These are phyloP conservation scores for Lathyrus aphaca DNA, from an alignment of 306 rosid species.

Conservation along the genomic window DNA sequence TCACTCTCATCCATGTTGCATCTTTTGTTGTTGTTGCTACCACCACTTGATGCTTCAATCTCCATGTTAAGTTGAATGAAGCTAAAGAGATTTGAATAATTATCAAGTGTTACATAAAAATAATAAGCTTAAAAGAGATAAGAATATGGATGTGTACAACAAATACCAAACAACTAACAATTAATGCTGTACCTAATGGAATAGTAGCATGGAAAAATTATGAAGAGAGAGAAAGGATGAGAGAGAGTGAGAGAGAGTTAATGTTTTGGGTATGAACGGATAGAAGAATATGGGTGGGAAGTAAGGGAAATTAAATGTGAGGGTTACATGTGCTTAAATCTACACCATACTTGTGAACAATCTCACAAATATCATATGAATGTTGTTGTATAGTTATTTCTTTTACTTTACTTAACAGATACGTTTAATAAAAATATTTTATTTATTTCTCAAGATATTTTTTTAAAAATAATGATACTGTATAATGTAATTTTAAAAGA, in stretches of 20 bases:
- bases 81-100: constrained; percentile 1
- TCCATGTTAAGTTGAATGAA: constrained; percentile 48
- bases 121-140: constrained; percentile 2
- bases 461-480: not conserved
- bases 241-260: constrained; percentile 37
- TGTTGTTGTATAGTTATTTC: constrained; percentile 27
- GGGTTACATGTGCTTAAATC: constrained; percentile 27
- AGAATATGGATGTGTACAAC: constrained; percentile 35
- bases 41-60: constrained; percentile 44
- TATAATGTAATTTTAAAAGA: no score
- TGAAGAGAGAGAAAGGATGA: constrained; percentile 51
- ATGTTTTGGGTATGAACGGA: constrained; percentile 36
- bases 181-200: constrained; percentile 41
- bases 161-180: constrained; percentile 69
- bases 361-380: constrained; percentile 22
- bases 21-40: constrained; percentile 25
- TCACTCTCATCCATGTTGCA: constrained; percentile 19
- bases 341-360: constrained; percentile 40
- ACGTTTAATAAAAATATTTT: not conserved
- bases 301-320: constrained; percentile 55
- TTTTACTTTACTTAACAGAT: no score
- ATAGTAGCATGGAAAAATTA: constrained; percentile 36
- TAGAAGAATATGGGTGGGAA: constrained; percentile 49
- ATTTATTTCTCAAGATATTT: not conserved
- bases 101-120: not conserved